These are phyloP conservation scores for Aureobasidium sp. DNA, from an alignment of 2,329 filamentous ascomycete genomes.

Conservation along the genomic window DNA sequence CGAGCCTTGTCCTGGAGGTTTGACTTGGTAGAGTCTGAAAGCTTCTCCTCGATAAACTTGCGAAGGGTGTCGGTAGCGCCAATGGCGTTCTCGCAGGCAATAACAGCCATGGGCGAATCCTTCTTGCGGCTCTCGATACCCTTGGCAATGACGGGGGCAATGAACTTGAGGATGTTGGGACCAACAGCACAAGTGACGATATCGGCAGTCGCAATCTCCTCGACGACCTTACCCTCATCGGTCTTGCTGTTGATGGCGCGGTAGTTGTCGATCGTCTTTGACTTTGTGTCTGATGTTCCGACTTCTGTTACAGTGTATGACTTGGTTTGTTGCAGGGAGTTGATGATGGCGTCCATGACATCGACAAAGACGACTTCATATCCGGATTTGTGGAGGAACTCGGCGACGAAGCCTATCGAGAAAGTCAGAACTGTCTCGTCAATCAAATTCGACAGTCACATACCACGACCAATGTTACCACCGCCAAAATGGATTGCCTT, in stretches of 20 bases:
- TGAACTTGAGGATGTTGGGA: slow-evolving; percentile 91
- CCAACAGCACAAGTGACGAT: slow-evolving; percentile 95
- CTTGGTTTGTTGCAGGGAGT: slow-evolving; percentile 62
- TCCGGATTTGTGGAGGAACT: slow-evolving; percentile 88
- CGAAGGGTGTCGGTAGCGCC: slow-evolving; percentile 85
- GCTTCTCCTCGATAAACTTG: slow-evolving; percentile 63
- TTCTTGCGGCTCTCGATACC: slow-evolving; percentile 69
- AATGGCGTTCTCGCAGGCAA: slow-evolving; percentile 97
- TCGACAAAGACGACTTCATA: slow-evolving; percentile 97
- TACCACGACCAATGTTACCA: slow-evolving; percentile 45
- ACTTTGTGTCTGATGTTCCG: slow-evolving; percentile 69
- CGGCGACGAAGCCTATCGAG: slow-evolving; percentile 63
- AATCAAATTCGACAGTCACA: background rate
- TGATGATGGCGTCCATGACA: slow-evolving; percentile 76
- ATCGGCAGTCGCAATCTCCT: slow-evolving; percentile 80
- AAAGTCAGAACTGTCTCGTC: background rate
- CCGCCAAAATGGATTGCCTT: slow-evolving; percentile 43
- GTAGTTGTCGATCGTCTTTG: slow-evolving; percentile 86
- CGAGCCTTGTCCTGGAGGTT: slow-evolving; percentile 66
- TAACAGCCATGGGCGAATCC: slow-evolving; percentile 69
- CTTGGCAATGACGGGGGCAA: slow-evolving; percentile 91
- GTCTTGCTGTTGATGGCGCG: slow-evolving; percentile 92
- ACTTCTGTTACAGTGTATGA: slow-evolving; percentile 93
- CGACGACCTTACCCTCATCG: slow-evolving; percentile 68
- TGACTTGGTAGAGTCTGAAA: slow-evolving; percentile 56